Conservation (phyloP, 225 moss, liverwort and hornwort species). For the Physcomitrium patens region DNA sequence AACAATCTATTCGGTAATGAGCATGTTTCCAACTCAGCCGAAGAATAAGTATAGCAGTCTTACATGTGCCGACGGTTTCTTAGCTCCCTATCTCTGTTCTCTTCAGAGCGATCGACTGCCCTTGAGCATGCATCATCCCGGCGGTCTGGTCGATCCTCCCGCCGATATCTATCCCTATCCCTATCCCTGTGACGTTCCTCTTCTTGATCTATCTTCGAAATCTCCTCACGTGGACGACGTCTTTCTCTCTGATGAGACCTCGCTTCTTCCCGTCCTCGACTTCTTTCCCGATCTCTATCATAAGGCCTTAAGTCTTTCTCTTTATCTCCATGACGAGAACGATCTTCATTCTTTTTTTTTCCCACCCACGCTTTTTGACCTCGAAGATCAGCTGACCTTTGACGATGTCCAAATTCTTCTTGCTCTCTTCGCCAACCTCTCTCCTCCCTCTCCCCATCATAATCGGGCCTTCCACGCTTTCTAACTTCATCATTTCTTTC, state of each 20-base stretch:
- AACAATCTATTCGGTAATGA: conserved; percentile 19
- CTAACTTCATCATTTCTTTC: conserved; percentile 50
- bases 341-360: conserved; percentile 63
- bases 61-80: conserved; percentile 68
- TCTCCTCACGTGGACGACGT: conserved; percentile 55
- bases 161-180: too few relatives aligned
- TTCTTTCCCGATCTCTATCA: conserved; percentile 68
- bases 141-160: conserved; percentile 49
- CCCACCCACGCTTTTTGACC: conserved; percentile 50
- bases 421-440: conserved; percentile 44
- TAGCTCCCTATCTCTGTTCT: conserved; percentile 61
- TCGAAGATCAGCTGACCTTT: conserved; percentile 44
- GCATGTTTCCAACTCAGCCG: not conserved
- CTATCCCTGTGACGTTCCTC: conserved; percentile 43
- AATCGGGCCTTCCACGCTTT: conserved; percentile 53
- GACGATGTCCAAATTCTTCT: conserved; percentile 56
- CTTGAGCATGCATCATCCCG: conserved; percentile 50
- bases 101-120: conserved; percentile 63
- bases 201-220: conserved; percentile 65
- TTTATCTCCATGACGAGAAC: conserved; percentile 58
- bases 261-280: conserved; percentile 65
- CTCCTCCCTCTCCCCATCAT: conserved; percentile 57
- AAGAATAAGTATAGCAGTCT: conserved; percentile 27
- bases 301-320: conserved; percentile 68
- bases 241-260: conserved; percentile 65